These are phyloP conservation scores for Suillus hirtellus DNA, from an alignment of 768 basidiomycete species.

Conservation along the genomic window DNA sequence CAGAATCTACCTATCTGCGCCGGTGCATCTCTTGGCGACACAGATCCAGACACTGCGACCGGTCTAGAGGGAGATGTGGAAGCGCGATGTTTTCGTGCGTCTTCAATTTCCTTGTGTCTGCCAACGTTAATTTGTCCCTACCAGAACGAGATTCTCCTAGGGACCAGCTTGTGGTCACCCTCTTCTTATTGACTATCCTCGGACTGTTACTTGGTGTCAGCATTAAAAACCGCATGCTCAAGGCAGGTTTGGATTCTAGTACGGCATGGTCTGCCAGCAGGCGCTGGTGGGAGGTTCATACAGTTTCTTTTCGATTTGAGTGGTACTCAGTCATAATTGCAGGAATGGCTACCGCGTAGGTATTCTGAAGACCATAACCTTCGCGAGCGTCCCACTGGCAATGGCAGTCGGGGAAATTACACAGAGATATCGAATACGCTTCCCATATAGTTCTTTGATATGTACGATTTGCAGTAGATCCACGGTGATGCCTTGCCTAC, in stretches of 20 bases:
- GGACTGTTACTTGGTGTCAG: conserved; percentile 84
- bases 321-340: conserved; percentile 17
- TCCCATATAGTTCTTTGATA: conserved; percentile 19
- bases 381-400: conserved; percentile 35
- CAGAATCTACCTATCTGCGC: conserved; percentile 85
- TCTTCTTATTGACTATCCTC: conserved; percentile 86
- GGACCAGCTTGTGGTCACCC: conserved; percentile 89
- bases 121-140: conserved; percentile 14
- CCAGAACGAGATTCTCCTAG: conserved; percentile 93
- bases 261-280: conserved; percentile 63
- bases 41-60: conserved; percentile 89
- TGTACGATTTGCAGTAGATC: neutral
- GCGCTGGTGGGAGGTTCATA: conserved; percentile 83
- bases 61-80: conserved; percentile 96
- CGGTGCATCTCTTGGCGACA: conserved; percentile 80
- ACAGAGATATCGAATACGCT: conserved; percentile 38
- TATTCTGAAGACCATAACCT: conserved; percentile 54
- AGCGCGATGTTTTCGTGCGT: conserved; percentile 93
- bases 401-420: conserved; percentile 45
- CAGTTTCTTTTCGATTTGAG: conserved; percentile 15
- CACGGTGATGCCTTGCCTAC: neutral
- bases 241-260: conserved; percentile 68
- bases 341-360: conserved; percentile 48
- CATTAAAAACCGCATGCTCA: conserved; percentile 78
- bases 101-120: conserved; percentile 31